These are phyloP conservation scores for Apophysomyces elegans DNA, from an alignment of 371 early-diverging fungal species.

Conservation along the genomic window DNA sequence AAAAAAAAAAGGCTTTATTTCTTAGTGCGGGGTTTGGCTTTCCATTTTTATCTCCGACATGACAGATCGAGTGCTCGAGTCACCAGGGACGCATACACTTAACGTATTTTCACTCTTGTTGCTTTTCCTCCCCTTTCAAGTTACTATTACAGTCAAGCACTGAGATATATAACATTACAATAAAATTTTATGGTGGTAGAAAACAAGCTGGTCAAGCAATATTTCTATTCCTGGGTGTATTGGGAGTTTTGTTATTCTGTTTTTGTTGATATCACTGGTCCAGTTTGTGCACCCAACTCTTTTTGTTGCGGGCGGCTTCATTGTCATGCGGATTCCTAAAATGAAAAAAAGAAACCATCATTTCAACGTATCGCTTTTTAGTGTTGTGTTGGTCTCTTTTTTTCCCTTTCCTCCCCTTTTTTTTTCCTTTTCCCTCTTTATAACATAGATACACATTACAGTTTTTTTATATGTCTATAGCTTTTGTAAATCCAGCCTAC, in stretches of 20 bases:
- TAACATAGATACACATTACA: too few species aligned
- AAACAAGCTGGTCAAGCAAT: too few species aligned
- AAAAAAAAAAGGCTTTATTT: neutral
- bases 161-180: too few species aligned
- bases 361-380: neutral
- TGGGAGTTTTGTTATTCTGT: too few species aligned
- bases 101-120: too few species aligned
- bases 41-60: neutral
- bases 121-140: too few species aligned
- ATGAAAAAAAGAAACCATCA: neutral
- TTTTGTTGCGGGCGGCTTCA: neutral
- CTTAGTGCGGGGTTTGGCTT: conserved; percentile 11
- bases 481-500: conserved; percentile 1
- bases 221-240: too few species aligned
- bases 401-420: neutral
- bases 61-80: neutral
- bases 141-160: too few species aligned
- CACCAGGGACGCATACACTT: too few species aligned
- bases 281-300: neutral
- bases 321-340: conserved; percentile 4
- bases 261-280: too few species aligned
- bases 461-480: neutral
- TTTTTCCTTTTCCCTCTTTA: too few species aligned
- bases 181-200: too few species aligned
- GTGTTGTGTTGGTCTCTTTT: neutral